A percentile compares a stretch with the other conserved stretches of the same genome.
These are phyloP conservation scores for Actinomortierella ambigua DNA, from an alignment of 371 early-diverging fungal species.

Conservation along the genomic window DNA sequence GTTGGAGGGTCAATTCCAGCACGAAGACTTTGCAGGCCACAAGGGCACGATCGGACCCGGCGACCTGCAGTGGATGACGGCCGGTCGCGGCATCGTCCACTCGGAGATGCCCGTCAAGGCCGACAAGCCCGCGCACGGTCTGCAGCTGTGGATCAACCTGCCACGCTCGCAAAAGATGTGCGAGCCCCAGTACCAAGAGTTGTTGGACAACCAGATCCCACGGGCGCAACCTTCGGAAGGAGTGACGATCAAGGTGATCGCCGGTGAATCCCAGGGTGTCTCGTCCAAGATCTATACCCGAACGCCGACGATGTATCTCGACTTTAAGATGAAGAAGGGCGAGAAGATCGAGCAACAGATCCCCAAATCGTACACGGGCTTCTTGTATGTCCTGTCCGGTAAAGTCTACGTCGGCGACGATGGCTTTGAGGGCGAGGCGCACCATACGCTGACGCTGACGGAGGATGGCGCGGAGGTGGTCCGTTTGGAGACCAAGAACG, in stretches of 20 bases:
- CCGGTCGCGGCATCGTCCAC: conserved; percentile 69
- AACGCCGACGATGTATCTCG: conserved; percentile 77
- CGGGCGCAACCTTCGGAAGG: conserved; percentile 53
- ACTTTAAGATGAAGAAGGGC: conserved; percentile 61
- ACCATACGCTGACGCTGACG: conserved; percentile 58
- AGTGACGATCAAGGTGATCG: conserved; percentile 73
- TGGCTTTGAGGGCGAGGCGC: conserved; percentile 55
- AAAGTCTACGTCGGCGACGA: conserved; percentile 54
- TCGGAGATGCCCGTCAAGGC: conserved; percentile 65
- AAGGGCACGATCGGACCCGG: conserved; percentile 72
- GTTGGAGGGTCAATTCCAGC: conserved; percentile 75
- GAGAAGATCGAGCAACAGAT: conserved; percentile 58
- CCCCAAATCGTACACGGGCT: conserved; percentile 64
- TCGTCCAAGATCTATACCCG: conserved; percentile 63
- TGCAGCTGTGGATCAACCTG: conserved; percentile 78
- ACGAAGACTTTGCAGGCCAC: conserved; percentile 87
- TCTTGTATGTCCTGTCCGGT: conserved; percentile 73
- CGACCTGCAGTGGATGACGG: conserved; percentile 73
- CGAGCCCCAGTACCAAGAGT: conserved; percentile 72
- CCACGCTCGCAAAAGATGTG: conserved; percentile 70
- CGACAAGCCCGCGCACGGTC: conserved; percentile 57
- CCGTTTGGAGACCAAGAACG: conserved; percentile 54
- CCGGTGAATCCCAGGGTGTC: conserved; percentile 71
- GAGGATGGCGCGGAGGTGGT: conserved; percentile 51
- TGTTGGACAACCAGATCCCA: conserved; percentile 55